Evolutionary conservation across 306 rosid species (phyloP), one percentile per base, ranked within the genome.

Genomic region (Vigna reflexopilosa): DNA sequence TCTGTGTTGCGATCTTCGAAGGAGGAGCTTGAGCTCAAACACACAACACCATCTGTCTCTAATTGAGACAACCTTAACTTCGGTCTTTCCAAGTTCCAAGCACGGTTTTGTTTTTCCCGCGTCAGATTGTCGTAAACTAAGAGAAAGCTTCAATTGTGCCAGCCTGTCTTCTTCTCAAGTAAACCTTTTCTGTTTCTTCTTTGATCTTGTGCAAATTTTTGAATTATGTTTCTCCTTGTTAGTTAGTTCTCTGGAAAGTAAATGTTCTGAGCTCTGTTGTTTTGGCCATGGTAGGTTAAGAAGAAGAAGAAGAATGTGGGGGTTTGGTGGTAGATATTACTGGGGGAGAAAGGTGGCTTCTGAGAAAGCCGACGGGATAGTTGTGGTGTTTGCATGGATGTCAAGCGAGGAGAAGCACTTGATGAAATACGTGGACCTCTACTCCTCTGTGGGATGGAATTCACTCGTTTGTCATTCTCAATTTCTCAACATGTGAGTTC

Each of bases 361-460:
- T 26, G 92, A 78, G 77, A 84, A 85, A 73, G 81, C 81, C 3
- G 90, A 90, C 64, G 97, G 98, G 51, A 89, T 92, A 66, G 94
- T 94, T 17, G 94, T 92, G 76, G 78, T 89, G 77, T 94, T 94
- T 67, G 92, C 93, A 28, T 94, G 96, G 98, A 89, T 92, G 96
- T 92, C 94, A 7, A 90, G 97, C 82, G 91, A 94, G 36, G 93
- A 94, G 49, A 82, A 73, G 85, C 93, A 92, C 50, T 58, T 94
- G 81, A 88, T 78, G 75, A 90, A 78, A 86, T 94, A 88, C 67
- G 91, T 84, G 42, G 87, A 92, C 68, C 89, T 94, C 56, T 94
- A 90, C 81, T 81, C 91, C 9, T 94, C 93, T 77, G 16, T 90
- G 14, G 89, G 96, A 5, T 94, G 98, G 97, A 86, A 92, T 81